phyloP scores from a whole-genome alignment of 257 asterid species.

The Prunella vulgaris region DNA sequence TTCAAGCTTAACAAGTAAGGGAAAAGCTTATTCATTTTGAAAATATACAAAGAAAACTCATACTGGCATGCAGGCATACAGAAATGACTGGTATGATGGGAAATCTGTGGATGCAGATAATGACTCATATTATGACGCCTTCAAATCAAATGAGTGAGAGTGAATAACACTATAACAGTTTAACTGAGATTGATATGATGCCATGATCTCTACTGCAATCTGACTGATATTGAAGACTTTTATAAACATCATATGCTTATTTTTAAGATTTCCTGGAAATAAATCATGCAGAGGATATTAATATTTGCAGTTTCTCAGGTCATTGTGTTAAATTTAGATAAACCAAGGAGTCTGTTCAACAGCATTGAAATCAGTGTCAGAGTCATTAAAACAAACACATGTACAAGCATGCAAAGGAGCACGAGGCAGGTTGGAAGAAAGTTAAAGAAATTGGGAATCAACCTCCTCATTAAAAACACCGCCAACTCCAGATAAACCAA shows the following conservation, averaged over 20 bases:
- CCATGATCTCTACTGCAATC: too few species aligned
- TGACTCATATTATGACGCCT: too few species aligned
- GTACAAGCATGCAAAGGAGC: not conserved
- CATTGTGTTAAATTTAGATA: not conserved
- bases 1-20: conserved; percentile 27
- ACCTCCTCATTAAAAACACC: conserved; percentile 93
- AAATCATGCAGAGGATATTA: conserved; percentile 2
- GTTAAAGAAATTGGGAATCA: conserved; percentile 14
- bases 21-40: not conserved
- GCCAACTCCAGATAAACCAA: conserved; percentile 98
- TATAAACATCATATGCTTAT: not conserved
- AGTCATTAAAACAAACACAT: not conserved
- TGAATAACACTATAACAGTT: too few species aligned
- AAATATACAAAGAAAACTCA: not conserved
- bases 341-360: not conserved
- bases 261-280: not conserved
- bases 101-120: not conserved
- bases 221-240: too few species aligned
- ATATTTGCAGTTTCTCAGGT: not conserved
- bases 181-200: too few species aligned
- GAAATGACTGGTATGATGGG: not conserved
- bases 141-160: too few species aligned
- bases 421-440: conserved; percentile 11
- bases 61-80: too few species aligned
- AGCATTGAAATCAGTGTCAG: conserved; percentile 4